Base-by-base conservation (phyloP, 2,329 filamentous ascomycete genomes). In the Chaetomium olivaceum region DNA sequence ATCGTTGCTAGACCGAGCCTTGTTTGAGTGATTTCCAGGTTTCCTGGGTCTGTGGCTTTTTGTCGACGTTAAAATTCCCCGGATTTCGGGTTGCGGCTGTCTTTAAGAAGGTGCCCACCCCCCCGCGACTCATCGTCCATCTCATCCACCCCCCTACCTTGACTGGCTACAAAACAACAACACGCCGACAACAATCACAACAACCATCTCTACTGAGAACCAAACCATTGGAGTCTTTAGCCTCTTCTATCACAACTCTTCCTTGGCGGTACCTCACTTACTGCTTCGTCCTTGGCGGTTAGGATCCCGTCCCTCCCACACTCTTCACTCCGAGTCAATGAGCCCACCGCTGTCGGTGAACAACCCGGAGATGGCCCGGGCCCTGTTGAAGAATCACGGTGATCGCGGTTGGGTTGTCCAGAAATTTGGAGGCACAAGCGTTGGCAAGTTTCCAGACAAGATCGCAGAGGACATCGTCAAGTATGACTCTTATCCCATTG, bases 371-470 rank as follows among this genome's bases (percentile, higher is more conserved):
- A 75, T 75, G 74, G 68, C 64, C 31, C 59, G 67, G 67, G 25
- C 70, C 12, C 61, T 70, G 21, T 36, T 73, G 31, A 74, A 71
- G 61, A 76, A 76, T 67, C 57, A 61, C 61, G 73, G 74, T 63
- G 65, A 69, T 56, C 80, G 82, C 69, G 83, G 83, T 71, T 97
- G 93, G 93, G 84, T 96, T 33, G 91, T 97, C 59, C 93, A 97
- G 77, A 97, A 97, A 79, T 97, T 96, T 77, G 93, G 93, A 68
- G 94, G 94, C 60, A 99, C 94, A 61, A 96, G 92, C 75, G 91
- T 98, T 60, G 95, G 94, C 73, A 98, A 98, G 80, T 97, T 96
- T 74, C 89, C 93, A 61, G 85, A 87, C 71, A 89, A 90, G 76
- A 90, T 91, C 73, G 87, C 89, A 31, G 83, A 87, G 71, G 85